Base-by-base conservation (phyloP, 768 basidiomycete genomes). In the Phallus indusiatus region DNA sequence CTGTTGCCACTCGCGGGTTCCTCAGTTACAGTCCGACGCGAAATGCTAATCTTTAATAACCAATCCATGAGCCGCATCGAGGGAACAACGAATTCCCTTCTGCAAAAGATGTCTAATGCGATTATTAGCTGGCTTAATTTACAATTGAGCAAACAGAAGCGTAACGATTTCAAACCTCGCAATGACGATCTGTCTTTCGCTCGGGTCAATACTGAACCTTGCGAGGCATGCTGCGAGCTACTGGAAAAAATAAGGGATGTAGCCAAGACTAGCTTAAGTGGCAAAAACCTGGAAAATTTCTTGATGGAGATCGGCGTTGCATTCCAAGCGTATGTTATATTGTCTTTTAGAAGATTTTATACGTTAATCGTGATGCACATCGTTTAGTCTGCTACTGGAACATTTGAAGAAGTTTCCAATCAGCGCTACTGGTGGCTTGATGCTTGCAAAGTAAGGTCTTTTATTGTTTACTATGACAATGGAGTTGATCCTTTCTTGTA, bases 361-460 rank as follows among this genome's bases (percentile, higher is more conserved):
- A 21, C 35, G 10, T 35, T 54, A 20, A 18, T 6, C 47, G 56
- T 61, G 22, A 63, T 18, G 20, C 46, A 17, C 52, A 16, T 18
- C 47, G 8, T 52, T 8, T 61, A 96, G 95, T 60, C 78, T 94
- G 12, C 79, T 99, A 6, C 78, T 99, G 53, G 96, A 98, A 46
- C 96, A 99, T 68, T 77, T 96, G 58, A 88, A 89, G 67, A 97
- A 92, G 72, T 98, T 97, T 74, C 90, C 93, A 1, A 94, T 99
- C 55, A 96, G 88, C 64, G 94, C 94, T 0, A 93, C 94, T 1
- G 96, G 96, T 47, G 96, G 95, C 16, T 75, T 99, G 54, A 95
- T 98, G 91, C 85, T 99, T 46, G 95, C 96, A 21, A 99, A 98
- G 94, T 94, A 63, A 61, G 84, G 33, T 42, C 14, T n/a, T 22